Percentiles rank a stretch among this genome's conserved stretches.
Evolutionary conservation across 1,284 basidiomycete genomes (phyloP).

Genomic region (Jaminaea rosea): DNA sequence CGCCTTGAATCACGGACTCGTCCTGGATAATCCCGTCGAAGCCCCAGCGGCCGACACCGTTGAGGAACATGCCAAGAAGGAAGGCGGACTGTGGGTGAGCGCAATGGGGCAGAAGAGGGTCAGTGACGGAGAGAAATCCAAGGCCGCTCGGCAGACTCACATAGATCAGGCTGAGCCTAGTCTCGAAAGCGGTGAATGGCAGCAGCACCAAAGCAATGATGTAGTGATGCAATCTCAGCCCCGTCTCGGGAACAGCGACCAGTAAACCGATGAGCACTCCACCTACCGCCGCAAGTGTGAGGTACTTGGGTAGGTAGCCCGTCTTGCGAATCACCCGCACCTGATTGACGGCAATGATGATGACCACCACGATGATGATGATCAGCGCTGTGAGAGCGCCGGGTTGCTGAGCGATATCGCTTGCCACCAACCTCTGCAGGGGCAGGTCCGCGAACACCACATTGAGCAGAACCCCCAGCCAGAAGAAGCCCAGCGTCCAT

Average conservation of each 20-base stretch:
- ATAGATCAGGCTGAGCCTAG: slow-evolving; percentile 65
- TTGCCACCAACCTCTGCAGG: slow-evolving; percentile 56
- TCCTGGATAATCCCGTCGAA: slow-evolving; percentile 74
- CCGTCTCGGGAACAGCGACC: slow-evolving; percentile 58
- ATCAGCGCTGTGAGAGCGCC: slow-evolving; percentile 64
- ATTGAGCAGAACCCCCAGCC: slow-evolving; percentile 57
- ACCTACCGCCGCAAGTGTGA: slow-evolving; percentile 51
- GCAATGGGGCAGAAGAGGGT: too few relatives aligned
- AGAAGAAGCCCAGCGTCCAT: slow-evolving; percentile 68
- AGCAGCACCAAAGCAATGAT: slow-evolving; percentile 66
- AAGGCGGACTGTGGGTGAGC: slow-evolving; percentile 59
- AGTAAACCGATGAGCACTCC: slow-evolving; percentile 62
- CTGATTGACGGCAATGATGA: slow-evolving; percentile 57
- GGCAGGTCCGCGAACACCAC: slow-evolving; percentile 41
- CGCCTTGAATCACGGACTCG: slow-evolving; percentile 62
- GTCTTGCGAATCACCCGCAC: slow-evolving; percentile 71
- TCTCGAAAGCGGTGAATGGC: slow-evolving; percentile 71
- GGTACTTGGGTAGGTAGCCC: slow-evolving; percentile 67
- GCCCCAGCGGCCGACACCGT: slow-evolving; percentile 44
- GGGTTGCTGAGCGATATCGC: slow-evolving; percentile 61
- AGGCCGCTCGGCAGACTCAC: too few relatives aligned
- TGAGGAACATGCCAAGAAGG: slow-evolving; percentile 65
- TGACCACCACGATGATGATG: slow-evolving; percentile 57
- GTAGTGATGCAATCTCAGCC: slow-evolving; percentile 51
- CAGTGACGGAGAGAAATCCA: too few relatives aligned